Evolutionary conservation across 768 basidiomycete genomes (phyloP).

Genomic region (Boletus fagicola): DNA sequence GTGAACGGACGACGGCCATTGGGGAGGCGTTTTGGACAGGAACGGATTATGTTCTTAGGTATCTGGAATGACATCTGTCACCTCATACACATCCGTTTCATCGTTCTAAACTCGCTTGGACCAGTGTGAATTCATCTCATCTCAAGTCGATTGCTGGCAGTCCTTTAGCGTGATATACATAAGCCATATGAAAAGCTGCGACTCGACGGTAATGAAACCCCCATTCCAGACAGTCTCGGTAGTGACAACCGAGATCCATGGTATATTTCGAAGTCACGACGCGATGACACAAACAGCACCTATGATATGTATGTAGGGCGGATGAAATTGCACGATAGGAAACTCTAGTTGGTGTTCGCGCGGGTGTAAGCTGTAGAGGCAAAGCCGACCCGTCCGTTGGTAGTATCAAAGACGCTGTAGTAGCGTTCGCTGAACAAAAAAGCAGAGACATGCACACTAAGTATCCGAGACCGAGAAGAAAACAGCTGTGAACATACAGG

Average conservation of each 20-base stretch:
- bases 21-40: conserved; percentile 18
- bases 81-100: background rate
- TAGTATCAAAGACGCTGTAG: conserved; percentile 37
- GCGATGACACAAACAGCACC: background rate
- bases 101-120: background rate
- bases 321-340: background rate
- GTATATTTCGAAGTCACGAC: no score
- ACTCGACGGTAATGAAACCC: background rate
- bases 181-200: background rate
- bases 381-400: conserved; percentile 8
- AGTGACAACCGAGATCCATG: background rate
- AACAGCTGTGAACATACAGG: background rate
- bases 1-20: conserved; percentile 1
- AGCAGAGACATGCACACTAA: background rate
- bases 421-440: conserved; percentile 20
- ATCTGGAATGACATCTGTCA: conserved; percentile 8
- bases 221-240: background rate
- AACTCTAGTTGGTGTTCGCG: background rate
- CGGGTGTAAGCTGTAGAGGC: conserved; percentile 4
- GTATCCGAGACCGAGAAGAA: background rate
- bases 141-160: background rate
- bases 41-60: conserved; percentile 13
- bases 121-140: background rate
- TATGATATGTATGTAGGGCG: background rate
- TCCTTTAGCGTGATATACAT: background rate